Conservation (phyloP, 305 asterid genomes). For the Withania somnifera region DNA sequence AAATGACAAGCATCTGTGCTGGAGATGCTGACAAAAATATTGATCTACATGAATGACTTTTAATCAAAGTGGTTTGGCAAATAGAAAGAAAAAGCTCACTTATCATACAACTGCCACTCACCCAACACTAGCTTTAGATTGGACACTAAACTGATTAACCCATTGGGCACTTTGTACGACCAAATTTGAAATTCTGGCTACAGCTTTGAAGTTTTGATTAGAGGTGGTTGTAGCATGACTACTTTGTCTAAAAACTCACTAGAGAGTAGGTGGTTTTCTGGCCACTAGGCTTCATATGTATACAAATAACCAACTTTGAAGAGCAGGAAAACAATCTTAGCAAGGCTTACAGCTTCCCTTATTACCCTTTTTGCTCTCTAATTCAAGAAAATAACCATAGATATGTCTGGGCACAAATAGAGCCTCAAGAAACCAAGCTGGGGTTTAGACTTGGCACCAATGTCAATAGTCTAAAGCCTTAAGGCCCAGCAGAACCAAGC, state of each 20-base stretch:
- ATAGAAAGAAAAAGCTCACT: background rate
- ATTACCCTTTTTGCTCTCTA: background rate
- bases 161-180: background rate
- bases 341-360: background rate
- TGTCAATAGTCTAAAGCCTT: background rate
- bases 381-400: background rate
- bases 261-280: background rate
- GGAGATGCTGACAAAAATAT: background rate
- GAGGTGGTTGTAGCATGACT: background rate
- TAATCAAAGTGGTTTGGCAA: background rate
- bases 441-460: background rate
- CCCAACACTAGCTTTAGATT: background rate
- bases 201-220: background rate
- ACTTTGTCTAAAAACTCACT: background rate
- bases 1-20: background rate
- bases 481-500: background rate
- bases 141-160: background rate
- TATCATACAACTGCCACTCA: background rate
- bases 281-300: background rate
- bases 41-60: background rate
- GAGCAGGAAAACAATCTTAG: background rate
- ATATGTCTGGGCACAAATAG: background rate
- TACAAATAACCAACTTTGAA: background rate
- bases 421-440: background rate
- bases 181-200: background rate